Conservation (phyloP, 2,329 filamentous ascomycete species). For the Corynespora cassiicola region DNA sequence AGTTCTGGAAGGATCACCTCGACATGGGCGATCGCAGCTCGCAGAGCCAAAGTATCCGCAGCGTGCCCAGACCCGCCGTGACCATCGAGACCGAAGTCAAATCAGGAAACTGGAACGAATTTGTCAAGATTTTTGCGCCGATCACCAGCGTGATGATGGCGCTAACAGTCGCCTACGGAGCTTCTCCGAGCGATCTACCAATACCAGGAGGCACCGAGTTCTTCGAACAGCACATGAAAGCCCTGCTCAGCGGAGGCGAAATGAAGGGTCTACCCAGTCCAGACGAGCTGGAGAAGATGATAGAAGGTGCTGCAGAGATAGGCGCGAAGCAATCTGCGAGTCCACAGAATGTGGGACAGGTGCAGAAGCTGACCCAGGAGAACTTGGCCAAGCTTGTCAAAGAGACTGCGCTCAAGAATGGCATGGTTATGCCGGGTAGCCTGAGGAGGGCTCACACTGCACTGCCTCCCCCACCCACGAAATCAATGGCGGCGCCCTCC, state of each 20-base stretch:
- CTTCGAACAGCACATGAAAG: slow-evolving; percentile 43
- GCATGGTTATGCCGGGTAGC: slow-evolving; percentile 38
- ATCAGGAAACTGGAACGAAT: slow-evolving; percentile 58
- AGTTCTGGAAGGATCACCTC: slow-evolving; percentile 52
- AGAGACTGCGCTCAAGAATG: slow-evolving; percentile 45
- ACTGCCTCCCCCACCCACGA: slow-evolving; percentile 29
- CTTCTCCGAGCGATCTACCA: slow-evolving; percentile 40
- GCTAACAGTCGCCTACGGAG: slow-evolving; percentile 52
- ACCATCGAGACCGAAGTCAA: slow-evolving; percentile 58
- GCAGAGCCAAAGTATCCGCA: slow-evolving; percentile 42
- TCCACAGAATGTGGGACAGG: slow-evolving; percentile 29
- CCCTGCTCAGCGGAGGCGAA: slow-evolving; percentile 36
- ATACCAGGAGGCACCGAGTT: slow-evolving; percentile 44
- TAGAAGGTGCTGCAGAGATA: slow-evolving; percentile 40
- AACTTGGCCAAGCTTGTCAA: slow-evolving; percentile 46
- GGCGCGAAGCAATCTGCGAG: slow-evolving; percentile 37
- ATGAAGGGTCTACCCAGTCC: slow-evolving; percentile 41
- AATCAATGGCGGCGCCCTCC: slow-evolving; percentile 24
- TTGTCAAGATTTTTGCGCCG: slow-evolving; percentile 59
- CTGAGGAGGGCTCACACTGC: slow-evolving; percentile 37
- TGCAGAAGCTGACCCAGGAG: slow-evolving; percentile 43
- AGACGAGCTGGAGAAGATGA: slow-evolving; percentile 45
- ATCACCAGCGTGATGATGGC: slow-evolving; percentile 59
- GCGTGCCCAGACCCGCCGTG: slow-evolving; percentile 45
- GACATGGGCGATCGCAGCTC: slow-evolving; percentile 43